These are phyloP conservation scores for Crucihimalaya himalaica DNA, from an alignment of 345 rosid genomes.

Conservation along the genomic window DNA sequence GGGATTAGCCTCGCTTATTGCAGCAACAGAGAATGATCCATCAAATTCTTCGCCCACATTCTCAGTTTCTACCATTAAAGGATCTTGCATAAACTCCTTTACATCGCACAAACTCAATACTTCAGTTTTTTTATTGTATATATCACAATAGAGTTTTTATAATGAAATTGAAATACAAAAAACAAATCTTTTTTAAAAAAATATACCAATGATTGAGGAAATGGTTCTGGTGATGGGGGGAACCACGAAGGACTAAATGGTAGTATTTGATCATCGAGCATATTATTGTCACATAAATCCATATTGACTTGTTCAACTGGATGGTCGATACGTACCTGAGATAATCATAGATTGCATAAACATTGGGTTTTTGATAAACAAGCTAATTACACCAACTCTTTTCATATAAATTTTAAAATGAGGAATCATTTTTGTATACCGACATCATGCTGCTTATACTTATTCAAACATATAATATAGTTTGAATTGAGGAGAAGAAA, in stretches of 20 bases:
- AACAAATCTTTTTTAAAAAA: not conserved
- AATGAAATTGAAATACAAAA: not conserved
- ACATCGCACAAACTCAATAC: not conserved
- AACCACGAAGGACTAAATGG: constrained; percentile 18
- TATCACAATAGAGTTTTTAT: not conserved
- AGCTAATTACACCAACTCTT: not conserved
- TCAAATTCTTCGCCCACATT: not conserved
- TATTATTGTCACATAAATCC: not conserved
- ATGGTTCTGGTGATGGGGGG: not conserved
- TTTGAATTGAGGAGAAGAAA: not conserved
- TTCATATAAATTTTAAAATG: too few species aligned
- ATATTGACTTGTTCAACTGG: constrained; percentile 1
- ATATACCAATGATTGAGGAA: constrained; percentile 2
- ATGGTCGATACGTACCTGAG: not conserved
- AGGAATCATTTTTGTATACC: not conserved
- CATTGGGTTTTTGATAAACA: not conserved
- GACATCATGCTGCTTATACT: not conserved
- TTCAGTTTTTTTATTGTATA: not conserved
- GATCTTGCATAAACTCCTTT: not conserved
- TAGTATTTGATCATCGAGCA: not conserved
- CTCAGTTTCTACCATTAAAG: constrained; percentile 7
- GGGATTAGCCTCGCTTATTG: not conserved
- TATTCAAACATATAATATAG: not conserved
- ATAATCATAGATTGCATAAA: not conserved
- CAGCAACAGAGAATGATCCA: not conserved